Evolutionary conservation across 2,329 filamentous ascomycete genomes (phyloP), one percentile per base, ranked within the genome.

Genomic region (Lojkania enalia): DNA sequence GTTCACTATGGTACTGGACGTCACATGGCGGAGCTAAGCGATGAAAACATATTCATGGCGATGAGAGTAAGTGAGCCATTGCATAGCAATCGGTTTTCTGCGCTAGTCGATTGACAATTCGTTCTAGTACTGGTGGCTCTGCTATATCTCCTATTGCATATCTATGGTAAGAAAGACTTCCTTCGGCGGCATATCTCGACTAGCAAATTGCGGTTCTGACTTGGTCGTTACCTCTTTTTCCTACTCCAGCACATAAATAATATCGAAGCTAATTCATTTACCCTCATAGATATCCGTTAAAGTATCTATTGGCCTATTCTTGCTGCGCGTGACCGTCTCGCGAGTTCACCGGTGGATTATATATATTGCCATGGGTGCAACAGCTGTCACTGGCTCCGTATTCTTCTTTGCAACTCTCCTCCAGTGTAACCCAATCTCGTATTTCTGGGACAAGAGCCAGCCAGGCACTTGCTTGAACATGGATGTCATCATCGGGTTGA

Each of bases 341-440:
- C 21, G 39, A 3, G 20, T 64, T 2, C 65, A 69, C 30, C 55
- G 55, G 6, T 63, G 55, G 46, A 67, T 74, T 44, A 69, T 76
- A 45, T 67, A 64, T 40, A 36, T 55, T 15, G 62, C 69, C 25
- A 73, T 73, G 54, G 37, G 44, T 4, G 42, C 67, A 3, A 64
- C 66, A 2, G 61, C 64, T 2, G 3, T 67, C 9, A 75, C 72
- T 52, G 66, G 67, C 35, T 44, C 67, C 35, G 54, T 67, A 37
- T 72, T 71, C 58, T 75, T 77, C 60, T 73, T 78, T 55, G 58
- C 78, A 46, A 71, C 76, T 4, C 51, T 77, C 0, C 71, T 81
- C 13, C 78, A 80, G 54, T 81, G 78, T 61, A 62, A 51, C 0
- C 78, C 79, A 0, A 57, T 75, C 1, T 67, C 66, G 5, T 77